Percentiles rank a stretch among this genome's conserved stretches.
Evolutionary conservation across 139 green algal species (phyloP).

Genomic region (Spirogloea muscicola): DNA sequence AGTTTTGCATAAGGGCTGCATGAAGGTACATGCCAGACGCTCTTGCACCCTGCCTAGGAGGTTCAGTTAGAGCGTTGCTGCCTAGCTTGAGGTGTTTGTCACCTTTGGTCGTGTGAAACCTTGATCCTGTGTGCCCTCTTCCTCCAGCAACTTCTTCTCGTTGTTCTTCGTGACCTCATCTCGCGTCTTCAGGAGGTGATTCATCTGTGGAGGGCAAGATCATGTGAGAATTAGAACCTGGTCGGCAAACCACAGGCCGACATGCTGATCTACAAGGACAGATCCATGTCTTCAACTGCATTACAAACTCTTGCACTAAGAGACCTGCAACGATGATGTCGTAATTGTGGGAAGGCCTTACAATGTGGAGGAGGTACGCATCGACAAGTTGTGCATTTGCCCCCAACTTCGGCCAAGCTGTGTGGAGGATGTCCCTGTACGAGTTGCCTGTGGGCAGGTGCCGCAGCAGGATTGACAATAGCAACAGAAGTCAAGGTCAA

Average conservation of each 20-base stretch:
- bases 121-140: conserved; percentile 78
- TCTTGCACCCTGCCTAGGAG: no score
- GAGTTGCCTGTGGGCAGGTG: not conserved
- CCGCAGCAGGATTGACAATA: not conserved
- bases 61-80: no score
- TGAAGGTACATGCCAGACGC: no score
- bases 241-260: not conserved
- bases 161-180: conserved; percentile 83
- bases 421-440: conserved; percentile 15
- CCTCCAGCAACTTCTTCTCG: no score
- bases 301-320: not conserved
- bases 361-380: conserved; percentile 12
- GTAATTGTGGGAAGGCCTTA: not conserved
- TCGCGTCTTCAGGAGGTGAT: conserved; percentile 72
- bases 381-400: not conserved
- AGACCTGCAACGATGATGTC: not conserved
- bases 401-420: not conserved
- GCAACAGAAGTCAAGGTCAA: not conserved
- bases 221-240: not conserved
- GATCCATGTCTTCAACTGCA: not conserved
- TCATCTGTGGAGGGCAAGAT: conserved; percentile 49
- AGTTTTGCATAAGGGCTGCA: no score
- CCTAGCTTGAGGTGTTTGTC: no score
- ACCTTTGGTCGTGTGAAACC: conserved; percentile 79
- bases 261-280: not conserved